Conservation (phyloP, 768 basidiomycete genomes). For the Mycena crocata region DNA sequence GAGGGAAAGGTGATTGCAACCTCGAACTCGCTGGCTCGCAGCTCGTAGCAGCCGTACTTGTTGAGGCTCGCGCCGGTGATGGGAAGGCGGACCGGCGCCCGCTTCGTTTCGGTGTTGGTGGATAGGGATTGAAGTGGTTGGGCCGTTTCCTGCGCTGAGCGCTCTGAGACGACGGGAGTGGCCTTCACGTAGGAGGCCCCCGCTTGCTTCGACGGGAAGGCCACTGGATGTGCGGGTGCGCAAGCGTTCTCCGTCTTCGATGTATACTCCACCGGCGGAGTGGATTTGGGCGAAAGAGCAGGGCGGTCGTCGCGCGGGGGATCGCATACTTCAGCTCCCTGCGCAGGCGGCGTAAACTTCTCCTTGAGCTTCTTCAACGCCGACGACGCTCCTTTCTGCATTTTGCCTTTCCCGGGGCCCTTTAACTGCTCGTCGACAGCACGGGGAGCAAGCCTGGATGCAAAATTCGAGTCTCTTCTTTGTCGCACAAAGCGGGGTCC, state of each 20-base stretch:
- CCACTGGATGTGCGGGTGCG: not conserved
- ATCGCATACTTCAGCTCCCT: not conserved
- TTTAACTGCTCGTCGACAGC: not conserved
- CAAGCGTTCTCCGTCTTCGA: constrained; percentile 10
- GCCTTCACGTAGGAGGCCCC: not conserved
- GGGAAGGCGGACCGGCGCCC: constrained; percentile 7
- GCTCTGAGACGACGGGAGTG: not conserved
- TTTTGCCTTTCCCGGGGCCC: not conserved
- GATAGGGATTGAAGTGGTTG: constrained; percentile 14
- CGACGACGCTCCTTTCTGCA: constrained; percentile 8
- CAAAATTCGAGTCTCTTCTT: constrained; percentile 18
- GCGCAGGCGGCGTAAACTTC: constrained; percentile 7
- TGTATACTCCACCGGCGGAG: not conserved
- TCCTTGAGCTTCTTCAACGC: constrained; percentile 29
- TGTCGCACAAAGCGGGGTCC: constrained; percentile 31
- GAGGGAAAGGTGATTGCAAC: constrained; percentile 26
- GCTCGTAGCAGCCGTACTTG: constrained; percentile 30
- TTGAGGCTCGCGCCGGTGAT: constrained; percentile 27
- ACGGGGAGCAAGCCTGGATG: not conserved
- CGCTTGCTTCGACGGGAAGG: constrained; percentile 11
- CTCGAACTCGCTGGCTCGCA: constrained; percentile 15
- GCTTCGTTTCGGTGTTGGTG: constrained; percentile 23
- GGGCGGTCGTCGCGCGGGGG: constrained; percentile 2
- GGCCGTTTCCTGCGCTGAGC: not conserved
- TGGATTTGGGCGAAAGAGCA: constrained; percentile 3